Base-by-base conservation (phyloP, 169 alveolate genomes). In the Eimeria praecox region DNA sequence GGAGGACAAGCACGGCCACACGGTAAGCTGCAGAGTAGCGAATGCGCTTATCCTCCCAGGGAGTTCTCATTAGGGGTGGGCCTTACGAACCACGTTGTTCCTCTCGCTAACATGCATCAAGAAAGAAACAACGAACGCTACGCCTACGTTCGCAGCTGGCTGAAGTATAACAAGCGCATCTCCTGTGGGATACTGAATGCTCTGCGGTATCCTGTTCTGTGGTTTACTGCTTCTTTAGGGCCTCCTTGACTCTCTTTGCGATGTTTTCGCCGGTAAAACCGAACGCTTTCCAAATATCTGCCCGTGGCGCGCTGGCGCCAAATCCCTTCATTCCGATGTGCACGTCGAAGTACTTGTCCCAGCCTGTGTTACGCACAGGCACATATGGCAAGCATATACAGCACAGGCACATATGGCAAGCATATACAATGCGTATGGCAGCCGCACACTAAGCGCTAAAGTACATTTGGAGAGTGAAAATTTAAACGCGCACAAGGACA, bases 301-400 rank as follows among this genome's bases (percentile, higher is more conserved):
- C 92, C 5, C 86, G 80, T 24, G 97, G 96, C 40, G 95, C 97
- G 75, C 95, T 82, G 30, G 56, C 90, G 46, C 97, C 97, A 52
- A 95, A 95, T 40, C 95, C 52, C 92, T 49, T 33, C 95, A 95
- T 89, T 27, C 97, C 97, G 71, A 95, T 69, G 69, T 78, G 95
- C 71, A 86, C 95, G 64, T 95, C 97, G 59, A 95, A 95, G 91
- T 38, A 95, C n/a, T 56, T 75, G 18, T 87, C 95, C 96, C 96
- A 94, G 40, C 96, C 96, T 94, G 94, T 0, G 35, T 33, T 16
- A n/a, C 8, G 69, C n/a, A 73, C 49, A 33, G 0, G 12, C 38
- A 86, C 52, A 86, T 0, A 24, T 18, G 38, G n/a, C 83, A 62
- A 80, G 46, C 12, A 18, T 14, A 59, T 33, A 6, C 59, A 6